These are phyloP conservation scores for Phascolomyces articulosus DNA, from an alignment of 371 early-diverging fungal species.

Conservation along the genomic window DNA sequence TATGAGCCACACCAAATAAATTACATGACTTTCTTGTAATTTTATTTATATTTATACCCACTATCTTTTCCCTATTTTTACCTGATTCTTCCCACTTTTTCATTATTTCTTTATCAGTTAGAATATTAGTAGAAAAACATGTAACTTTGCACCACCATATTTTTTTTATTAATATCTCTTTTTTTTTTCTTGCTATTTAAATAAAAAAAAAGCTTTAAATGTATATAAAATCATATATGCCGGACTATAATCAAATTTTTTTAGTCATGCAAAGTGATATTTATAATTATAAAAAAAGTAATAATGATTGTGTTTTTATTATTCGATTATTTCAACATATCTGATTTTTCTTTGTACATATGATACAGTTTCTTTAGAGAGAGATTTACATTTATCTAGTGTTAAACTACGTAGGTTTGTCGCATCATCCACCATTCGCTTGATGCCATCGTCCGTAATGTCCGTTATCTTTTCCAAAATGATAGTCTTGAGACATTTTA, in stretches of 20 bases:
- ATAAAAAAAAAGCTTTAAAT: too few species aligned
- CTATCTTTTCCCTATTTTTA: too few species aligned
- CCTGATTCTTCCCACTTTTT: too few species aligned
- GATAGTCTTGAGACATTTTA: background rate
- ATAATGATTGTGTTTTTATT: background rate
- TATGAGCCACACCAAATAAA: background rate
- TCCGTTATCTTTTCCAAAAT: background rate
- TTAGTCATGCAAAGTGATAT: background rate
- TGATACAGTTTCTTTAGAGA: background rate
- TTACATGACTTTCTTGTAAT: background rate
- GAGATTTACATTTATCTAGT: background rate
- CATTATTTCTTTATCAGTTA: too few species aligned
- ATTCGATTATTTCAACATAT: background rate
- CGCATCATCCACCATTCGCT: background rate
- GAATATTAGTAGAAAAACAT: too few species aligned
- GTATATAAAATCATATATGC: too few species aligned
- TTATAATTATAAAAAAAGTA: background rate
- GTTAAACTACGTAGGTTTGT: background rate
- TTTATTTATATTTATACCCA: too few species aligned
- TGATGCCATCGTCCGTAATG: background rate
- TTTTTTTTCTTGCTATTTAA: too few species aligned
- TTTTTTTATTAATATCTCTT: too few species aligned
- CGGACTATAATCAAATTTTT: too few species aligned
- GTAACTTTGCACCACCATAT: too few species aligned
- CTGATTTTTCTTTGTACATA: constrained; percentile 1